Percentiles rank a stretch among this genome's conserved stretches.
phyloP scores from a whole-genome alignment of 176 grass and related monocot genomes.

The Aegilops bicornis region DNA sequence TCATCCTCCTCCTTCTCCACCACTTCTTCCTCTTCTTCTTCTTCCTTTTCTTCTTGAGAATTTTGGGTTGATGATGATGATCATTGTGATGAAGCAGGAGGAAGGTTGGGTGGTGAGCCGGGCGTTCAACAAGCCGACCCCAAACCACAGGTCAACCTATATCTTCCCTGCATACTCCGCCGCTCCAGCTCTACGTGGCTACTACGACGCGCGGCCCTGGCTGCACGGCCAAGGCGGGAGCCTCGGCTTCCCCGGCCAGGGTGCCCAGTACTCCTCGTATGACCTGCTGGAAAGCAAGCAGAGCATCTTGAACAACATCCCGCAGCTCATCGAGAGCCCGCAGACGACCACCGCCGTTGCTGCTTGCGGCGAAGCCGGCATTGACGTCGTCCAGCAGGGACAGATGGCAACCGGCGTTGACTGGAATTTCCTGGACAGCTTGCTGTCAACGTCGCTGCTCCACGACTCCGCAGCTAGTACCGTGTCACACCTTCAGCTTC shows the following conservation, averaged over 20 bases:
- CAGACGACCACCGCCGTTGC: background rate
- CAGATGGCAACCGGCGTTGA: conserved; percentile 17
- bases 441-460: conserved; percentile 27
- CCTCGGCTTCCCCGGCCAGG: background rate
- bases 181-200: background rate
- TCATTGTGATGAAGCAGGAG: conserved; percentile 38
- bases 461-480: background rate
- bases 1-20: too few species aligned
- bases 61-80: background rate
- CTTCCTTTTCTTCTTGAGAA: too few species aligned
- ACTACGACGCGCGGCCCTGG: conserved; percentile 19
- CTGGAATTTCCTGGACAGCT: conserved; percentile 72
- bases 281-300: conserved; percentile 36
- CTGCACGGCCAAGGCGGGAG: background rate
- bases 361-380: background rate
- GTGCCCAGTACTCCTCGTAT: background rate
- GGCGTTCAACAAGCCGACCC: conserved; percentile 34
- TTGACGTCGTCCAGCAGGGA: background rate
- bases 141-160: conserved; percentile 43
- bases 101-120: conserved; percentile 73
- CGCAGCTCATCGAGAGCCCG: conserved; percentile 31
- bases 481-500: too few species aligned
- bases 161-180: background rate
- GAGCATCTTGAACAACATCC: conserved; percentile 21
- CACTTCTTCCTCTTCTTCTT: too few species aligned